These are phyloP conservation scores for Potentilla sterilis DNA, from an alignment of 306 rosid genomes.

Conservation along the genomic window DNA sequence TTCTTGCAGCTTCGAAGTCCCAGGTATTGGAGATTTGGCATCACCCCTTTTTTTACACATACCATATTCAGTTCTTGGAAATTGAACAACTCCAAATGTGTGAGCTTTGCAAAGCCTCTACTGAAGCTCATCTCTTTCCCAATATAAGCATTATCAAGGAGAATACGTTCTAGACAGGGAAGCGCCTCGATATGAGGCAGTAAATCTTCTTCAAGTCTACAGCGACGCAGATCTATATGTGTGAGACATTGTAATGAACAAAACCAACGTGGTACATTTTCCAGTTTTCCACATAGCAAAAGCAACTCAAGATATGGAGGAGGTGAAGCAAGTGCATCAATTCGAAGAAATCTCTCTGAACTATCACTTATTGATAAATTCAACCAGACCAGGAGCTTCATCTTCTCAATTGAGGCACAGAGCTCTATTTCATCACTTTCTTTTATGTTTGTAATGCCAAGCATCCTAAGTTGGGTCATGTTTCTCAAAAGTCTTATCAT, in stretches of 20 bases:
- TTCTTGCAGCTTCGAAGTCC: neutral
- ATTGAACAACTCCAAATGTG: neutral
- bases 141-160: neutral
- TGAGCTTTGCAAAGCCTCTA: constrained; percentile 5
- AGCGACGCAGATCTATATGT: neutral
- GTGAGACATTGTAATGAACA: constrained; percentile 6
- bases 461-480: constrained; percentile 14
- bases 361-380: neutral
- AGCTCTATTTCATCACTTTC: constrained; percentile 13
- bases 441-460: constrained; percentile 14
- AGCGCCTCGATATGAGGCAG: constrained; percentile 9
- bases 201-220: constrained; percentile 10
- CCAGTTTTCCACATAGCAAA: neutral
- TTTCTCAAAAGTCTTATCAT: neutral
- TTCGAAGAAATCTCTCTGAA: neutral
- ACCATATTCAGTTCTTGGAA: neutral
- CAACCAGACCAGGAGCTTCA: constrained; percentile 10
- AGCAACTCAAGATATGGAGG: constrained; percentile 15
- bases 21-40: neutral
- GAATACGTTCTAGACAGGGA: neutral
- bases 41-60: constrained; percentile 6
- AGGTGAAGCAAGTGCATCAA: constrained; percentile 17
- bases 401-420: constrained; percentile 15
- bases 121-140: neutral
- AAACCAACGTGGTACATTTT: constrained; percentile 7